Conservation (phyloP, 2,329 filamentous ascomycete genomes). For the Monilinia fructicola region DNA sequence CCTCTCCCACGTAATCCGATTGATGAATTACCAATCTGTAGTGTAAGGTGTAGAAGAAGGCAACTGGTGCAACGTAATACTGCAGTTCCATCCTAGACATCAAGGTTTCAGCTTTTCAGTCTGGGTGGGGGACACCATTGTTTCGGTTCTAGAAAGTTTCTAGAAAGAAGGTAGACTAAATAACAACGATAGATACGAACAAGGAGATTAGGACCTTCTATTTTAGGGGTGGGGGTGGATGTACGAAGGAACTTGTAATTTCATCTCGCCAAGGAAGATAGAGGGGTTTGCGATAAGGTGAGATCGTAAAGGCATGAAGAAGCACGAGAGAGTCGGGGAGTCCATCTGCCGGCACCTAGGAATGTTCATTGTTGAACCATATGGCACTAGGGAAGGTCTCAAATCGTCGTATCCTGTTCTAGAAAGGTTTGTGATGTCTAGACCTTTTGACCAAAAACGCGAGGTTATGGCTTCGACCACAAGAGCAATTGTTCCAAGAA, state of each 20-base stretch:
- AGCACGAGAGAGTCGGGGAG: neutral
- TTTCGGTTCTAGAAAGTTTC: conserved; percentile 23
- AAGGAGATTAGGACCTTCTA: conserved; percentile 15
- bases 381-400: neutral
- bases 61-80: conserved; percentile 14
- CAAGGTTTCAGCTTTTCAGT: conserved; percentile 20
- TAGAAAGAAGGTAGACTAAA: conserved; percentile 13
- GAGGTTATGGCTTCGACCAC: neutral
- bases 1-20: neutral
- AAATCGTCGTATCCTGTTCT: neutral
- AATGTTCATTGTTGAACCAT: neutral
- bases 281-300: conserved; percentile 23
- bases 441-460: neutral
- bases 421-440: neutral
- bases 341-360: neutral
- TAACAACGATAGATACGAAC: conserved; percentile 9
- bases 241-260: conserved; percentile 13
- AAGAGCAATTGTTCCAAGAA: neutral
- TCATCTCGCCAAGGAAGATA: conserved; percentile 16
- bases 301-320: conserved; percentile 8
- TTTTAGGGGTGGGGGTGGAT: conserved; percentile 15
- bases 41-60: neutral
- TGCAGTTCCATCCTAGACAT: neutral
- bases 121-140: conserved; percentile 1
- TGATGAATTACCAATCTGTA: too few relatives aligned